A percentile compares a stretch with the other conserved stretches of the same genome.
Evolutionary conservation across 179 eudicot species (phyloP).

Genomic region (Corrigiola litoralis): DNA sequence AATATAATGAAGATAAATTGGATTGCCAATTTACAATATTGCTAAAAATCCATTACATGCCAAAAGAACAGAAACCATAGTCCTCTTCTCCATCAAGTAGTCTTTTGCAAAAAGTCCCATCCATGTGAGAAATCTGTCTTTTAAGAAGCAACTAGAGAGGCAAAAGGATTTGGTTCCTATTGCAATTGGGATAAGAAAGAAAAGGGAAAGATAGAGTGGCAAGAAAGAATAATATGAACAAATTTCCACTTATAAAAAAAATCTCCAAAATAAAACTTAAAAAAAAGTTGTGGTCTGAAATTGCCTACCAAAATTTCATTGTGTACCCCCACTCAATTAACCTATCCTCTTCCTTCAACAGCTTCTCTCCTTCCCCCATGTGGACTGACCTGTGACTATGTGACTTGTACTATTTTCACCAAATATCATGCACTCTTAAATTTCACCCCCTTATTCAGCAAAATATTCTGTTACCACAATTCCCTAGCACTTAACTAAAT

Average conservation of each 20-base stretch:
- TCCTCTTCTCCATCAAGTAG: too few species aligned
- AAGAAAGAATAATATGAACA: conserved; percentile 1
- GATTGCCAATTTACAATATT: background rate
- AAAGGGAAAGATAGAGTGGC: conserved; percentile 7
- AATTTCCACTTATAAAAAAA: background rate
- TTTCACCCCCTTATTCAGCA: background rate
- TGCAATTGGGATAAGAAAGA: conserved; percentile 30
- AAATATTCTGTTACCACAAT: background rate
- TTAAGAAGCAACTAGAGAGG: conserved; percentile 27
- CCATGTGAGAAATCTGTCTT: conserved; percentile 3
- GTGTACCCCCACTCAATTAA: conserved; percentile 29
- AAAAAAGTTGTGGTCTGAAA: conserved; percentile 70
- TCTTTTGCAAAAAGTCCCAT: background rate
- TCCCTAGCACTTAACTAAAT: background rate
- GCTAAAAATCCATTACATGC: background rate
- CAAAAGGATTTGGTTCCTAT: conserved; percentile 17
- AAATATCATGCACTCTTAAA: conserved; percentile 8
- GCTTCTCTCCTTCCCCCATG: conserved; percentile 16
- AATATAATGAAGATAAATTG: too few species aligned
- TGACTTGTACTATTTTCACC: background rate
- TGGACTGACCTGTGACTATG: conserved; percentile 21
- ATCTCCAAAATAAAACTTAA: conserved; percentile 9
- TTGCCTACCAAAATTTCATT: conserved; percentile 29
- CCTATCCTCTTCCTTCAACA: conserved; percentile 32
- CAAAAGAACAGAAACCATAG: too few species aligned